Base-by-base conservation (phyloP, 2,329 filamentous ascomycete species). In the Pestalotiopsis sp. region DNA sequence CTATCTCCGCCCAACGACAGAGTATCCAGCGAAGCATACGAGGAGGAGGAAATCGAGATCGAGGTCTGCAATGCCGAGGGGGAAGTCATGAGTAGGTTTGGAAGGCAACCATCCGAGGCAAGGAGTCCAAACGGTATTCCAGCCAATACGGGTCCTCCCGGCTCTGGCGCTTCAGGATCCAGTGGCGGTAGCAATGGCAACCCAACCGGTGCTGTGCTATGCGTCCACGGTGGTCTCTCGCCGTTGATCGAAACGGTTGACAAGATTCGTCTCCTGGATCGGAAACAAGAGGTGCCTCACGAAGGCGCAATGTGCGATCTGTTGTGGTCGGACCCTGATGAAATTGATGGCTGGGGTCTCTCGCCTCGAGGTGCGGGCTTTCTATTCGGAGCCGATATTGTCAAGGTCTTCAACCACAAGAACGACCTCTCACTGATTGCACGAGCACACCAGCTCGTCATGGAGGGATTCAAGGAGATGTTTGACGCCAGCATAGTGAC, bases 381-480 rank as follows among this genome's bases (percentile, higher is more conserved):
- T 82, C 85, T 98, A 13, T 99, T 99, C 73, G 96, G 96, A 64
- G 91, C 93, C 3, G 94, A 98, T 77, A 98, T 98, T 68, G 95
- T 98, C 75, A 97, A 96, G 75, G 90, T 91, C 71, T 99, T 99
- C 83, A 99, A 98, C 81, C 91, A 98, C 80, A 89, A 90, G 68
- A 99, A 99, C 78, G 93, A 97, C 76, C 86, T 99, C 35, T 94
- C 91, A 24, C 86, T 99, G 65, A 96, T 99, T 71, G 96, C 95
- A 20, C 89, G 96, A 66, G 96, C 96, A 1, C 96, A 99, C 78
- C 96, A 99, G 79, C 89, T 99, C 24, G 96, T 99, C 71, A 99
- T 98, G 96, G 96, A 99, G 79, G 96, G 96, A 0, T 99, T 98
- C 81, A 98, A 98, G 82, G 96, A 98, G 79, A 98, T 98, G 94